Percentiles rank a stretch among this genome's conserved stretches.
phyloP scores from a whole-genome alignment of 1,284 basidiomycete species.

The Ceratobasidium sp. region DNA sequence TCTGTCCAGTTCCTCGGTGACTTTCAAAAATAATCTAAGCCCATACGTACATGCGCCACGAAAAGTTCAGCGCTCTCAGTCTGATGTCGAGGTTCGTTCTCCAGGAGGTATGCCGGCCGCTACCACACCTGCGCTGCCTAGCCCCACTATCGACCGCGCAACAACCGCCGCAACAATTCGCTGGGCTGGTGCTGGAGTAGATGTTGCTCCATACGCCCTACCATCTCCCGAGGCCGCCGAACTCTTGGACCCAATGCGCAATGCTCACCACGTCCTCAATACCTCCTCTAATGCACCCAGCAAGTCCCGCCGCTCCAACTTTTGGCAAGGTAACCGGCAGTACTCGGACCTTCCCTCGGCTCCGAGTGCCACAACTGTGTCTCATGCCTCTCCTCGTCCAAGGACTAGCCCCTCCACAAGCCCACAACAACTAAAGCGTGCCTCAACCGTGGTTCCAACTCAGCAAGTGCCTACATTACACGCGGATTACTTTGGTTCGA shows the following conservation, averaged over 20 bases:
- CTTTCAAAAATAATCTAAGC: conserved; percentile 53
- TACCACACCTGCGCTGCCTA: conserved; percentile 24
- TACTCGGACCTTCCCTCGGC: conserved; percentile 11
- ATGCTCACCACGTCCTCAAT: conserved; percentile 19
- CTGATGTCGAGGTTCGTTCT: conserved; percentile 53
- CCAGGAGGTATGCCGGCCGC: conserved; percentile 33
- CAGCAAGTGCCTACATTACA: not conserved
- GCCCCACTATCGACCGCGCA: conserved; percentile 51
- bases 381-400: not conserved
- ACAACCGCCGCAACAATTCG: conserved; percentile 86
- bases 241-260: conserved; percentile 84
- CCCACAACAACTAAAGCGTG: conserved; percentile 45
- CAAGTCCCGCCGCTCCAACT: conserved; percentile 52
- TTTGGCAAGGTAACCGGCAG: conserved; percentile 47
- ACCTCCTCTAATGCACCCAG: not conserved
- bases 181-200: conserved; percentile 66
- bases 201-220: conserved; percentile 73
- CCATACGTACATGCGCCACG: conserved; percentile 52
- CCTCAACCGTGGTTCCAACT: conserved; percentile 11
- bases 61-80: conserved; percentile 53
- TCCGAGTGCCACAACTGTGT: not conserved
- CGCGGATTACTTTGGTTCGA: conserved; percentile 31
- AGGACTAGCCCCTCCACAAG: conserved; percentile 14
- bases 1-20: conserved; percentile 32
- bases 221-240: conserved; percentile 84